phyloP scores from a whole-genome alignment of 2,329 filamentous ascomycete species.

The Chrysoporthe puriensis region DNA sequence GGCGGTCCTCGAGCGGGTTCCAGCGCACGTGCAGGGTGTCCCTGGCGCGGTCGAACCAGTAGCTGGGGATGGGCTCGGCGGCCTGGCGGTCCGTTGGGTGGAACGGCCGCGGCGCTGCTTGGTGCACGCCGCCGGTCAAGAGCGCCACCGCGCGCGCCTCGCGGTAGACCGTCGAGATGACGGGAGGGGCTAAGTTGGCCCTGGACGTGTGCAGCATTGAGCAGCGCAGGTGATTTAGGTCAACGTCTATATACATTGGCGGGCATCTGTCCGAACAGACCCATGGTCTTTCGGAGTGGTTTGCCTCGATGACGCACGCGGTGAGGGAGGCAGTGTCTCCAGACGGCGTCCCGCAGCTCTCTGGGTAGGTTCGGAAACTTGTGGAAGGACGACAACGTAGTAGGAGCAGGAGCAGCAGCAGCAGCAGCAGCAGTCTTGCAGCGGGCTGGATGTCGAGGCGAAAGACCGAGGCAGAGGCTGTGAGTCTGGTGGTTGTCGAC shows the following conservation, averaged over 20 bases:
- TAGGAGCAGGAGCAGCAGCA: too few relatives aligned
- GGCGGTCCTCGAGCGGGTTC: background rate
- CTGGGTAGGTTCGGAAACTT: background rate
- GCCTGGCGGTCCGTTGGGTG: too few relatives aligned
- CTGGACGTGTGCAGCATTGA: background rate
- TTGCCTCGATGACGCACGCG: constrained; percentile 1
- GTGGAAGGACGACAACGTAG: background rate
- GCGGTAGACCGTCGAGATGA: constrained; percentile 14
- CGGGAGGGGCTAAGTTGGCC: background rate
- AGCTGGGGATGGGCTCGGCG: background rate
- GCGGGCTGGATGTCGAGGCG: background rate
- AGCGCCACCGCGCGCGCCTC: constrained; percentile 13
- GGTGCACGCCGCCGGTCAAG: background rate
- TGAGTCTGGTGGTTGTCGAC: too few relatives aligned
- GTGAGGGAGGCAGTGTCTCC: background rate
- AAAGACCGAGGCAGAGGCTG: background rate
- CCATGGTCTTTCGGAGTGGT: background rate
- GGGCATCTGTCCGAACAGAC: background rate
- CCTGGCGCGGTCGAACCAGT: background rate
- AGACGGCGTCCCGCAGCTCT: background rate
- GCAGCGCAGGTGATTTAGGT: background rate
- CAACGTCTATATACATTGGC: too few relatives aligned
- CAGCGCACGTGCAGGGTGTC: background rate
- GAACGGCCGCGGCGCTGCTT: too few relatives aligned
- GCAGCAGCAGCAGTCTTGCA: background rate